Conservation (phyloP, 352 stramenopile genomes). For the Albugo candida region DNA sequence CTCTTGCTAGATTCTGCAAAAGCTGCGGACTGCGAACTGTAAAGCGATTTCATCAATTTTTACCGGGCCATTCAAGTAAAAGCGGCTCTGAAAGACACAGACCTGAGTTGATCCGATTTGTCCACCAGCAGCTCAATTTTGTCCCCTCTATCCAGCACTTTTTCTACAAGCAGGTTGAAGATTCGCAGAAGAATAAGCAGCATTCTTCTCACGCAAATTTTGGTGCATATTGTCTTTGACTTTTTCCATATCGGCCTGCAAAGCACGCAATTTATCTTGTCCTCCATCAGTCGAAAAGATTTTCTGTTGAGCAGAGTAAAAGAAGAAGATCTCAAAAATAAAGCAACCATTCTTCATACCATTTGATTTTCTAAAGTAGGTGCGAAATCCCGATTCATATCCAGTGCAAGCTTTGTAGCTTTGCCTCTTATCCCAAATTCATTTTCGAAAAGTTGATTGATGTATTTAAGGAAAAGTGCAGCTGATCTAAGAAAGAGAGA, state of each 20-base stretch:
- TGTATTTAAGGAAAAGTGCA: slow-evolving; percentile 67
- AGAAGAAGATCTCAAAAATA: neutral
- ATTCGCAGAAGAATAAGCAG: neutral
- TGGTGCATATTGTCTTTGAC: slow-evolving; percentile 65
- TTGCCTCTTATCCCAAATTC: slow-evolving; percentile 76
- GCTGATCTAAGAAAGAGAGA: slow-evolving; percentile 20
- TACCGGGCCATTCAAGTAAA: neutral
- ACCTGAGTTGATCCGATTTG: slow-evolving; percentile 79
- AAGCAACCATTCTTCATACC: slow-evolving; percentile 12
- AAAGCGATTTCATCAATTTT: neutral
- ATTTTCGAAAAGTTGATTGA: slow-evolving; percentile 71
- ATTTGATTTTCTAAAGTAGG: slow-evolving; percentile 73
- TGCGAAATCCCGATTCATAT: slow-evolving; percentile 75
- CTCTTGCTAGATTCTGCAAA: slow-evolving; percentile 72
- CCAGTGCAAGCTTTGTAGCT: slow-evolving; percentile 72
- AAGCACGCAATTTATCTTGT: slow-evolving; percentile 48
- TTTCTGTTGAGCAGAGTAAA: slow-evolving; percentile 18
- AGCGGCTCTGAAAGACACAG: neutral
- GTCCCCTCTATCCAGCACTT: slow-evolving; percentile 68
- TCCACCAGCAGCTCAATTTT: slow-evolving; percentile 77
- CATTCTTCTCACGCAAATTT: slow-evolving; percentile 44
- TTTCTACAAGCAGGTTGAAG: slow-evolving; percentile 16
- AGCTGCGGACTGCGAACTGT: slow-evolving; percentile 51
- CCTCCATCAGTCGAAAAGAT: slow-evolving; percentile 54
- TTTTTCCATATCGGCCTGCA: slow-evolving; percentile 63